Evolutionary conservation across 805 yeast genomes (phyloP).

Genomic region (Lipomyces starkeyi): DNA sequence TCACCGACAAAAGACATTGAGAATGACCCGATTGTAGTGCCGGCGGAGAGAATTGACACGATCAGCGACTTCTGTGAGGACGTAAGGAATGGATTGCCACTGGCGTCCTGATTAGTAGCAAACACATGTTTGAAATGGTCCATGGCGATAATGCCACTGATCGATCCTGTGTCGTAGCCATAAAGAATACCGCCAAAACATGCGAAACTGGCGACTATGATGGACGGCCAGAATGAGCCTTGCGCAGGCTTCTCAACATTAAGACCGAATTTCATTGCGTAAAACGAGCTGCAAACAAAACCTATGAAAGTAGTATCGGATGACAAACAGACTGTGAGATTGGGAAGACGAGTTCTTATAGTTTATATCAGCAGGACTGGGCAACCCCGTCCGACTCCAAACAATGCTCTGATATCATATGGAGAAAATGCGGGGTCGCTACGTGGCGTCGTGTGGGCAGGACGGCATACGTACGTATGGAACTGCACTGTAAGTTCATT

Average conservation of each 20-base stretch:
- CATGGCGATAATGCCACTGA: constrained; percentile 81
- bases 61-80: constrained; percentile 55
- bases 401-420: no score
- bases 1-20: constrained; percentile 70
- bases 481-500: no score
- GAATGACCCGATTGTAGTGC: constrained; percentile 81
- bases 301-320: background rate
- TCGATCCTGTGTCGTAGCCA: constrained; percentile 88
- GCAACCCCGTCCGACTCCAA: no score
- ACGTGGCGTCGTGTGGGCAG: no score
- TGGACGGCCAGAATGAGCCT: constrained; percentile 48
- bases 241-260: constrained; percentile 2
- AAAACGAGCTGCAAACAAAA: background rate
- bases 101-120: background rate
- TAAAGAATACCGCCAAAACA: constrained; percentile 89
- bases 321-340: no score
- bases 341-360: background rate
- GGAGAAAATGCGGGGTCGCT: no score
- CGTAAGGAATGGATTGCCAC: constrained; percentile 6
- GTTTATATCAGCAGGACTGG: no score
- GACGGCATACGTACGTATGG: no score
- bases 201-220: constrained; percentile 76
- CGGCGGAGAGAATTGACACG: constrained; percentile 80
- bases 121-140: constrained; percentile 5
- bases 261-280: background rate